Percentiles rank a stretch among this genome's conserved stretches.
phyloP scores from a whole-genome alignment of 495 filamentous ascomycete species.

The Glutinoglossum americanum region DNA sequence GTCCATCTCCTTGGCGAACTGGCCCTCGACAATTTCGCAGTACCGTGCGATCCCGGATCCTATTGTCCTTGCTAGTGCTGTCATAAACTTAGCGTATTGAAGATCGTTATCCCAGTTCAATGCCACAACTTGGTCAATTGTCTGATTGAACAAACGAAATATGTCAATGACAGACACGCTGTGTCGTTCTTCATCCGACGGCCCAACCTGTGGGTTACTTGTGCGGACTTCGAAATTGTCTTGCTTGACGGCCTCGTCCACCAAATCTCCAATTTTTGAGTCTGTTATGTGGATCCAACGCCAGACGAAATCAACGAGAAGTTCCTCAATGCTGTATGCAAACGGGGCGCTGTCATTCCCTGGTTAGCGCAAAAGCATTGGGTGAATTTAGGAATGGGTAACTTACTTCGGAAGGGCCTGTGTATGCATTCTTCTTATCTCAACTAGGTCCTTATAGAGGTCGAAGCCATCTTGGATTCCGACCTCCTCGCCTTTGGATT shows the following conservation, averaged over 20 bases:
- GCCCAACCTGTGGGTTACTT: constrained; percentile 32
- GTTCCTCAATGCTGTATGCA: constrained; percentile 63
- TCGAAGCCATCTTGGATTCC: constrained; percentile 81
- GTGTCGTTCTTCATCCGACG: constrained; percentile 68
- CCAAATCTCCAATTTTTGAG: constrained; percentile 56
- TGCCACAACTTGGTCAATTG: constrained; percentile 61
- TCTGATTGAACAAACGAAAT: constrained; percentile 81
- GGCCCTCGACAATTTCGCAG: constrained; percentile 75
- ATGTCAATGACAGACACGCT: constrained; percentile 87
- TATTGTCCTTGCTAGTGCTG: constrained; percentile 71
- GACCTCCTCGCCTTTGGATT: constrained; percentile 49
- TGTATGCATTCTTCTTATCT: constrained; percentile 57
- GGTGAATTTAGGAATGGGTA: neutral
- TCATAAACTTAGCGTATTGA: constrained; percentile 94
- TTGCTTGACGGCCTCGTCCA: constrained; percentile 74
- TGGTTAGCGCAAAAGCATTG: constrained; percentile 1
- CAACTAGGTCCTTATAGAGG: constrained; percentile 69
- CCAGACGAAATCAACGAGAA: constrained; percentile 85
- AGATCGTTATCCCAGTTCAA: constrained; percentile 86
- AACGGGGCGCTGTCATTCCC: constrained; percentile 29
- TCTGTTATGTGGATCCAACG: constrained; percentile 76
- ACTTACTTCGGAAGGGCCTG: constrained; percentile 42
- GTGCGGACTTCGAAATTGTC: constrained; percentile 57
- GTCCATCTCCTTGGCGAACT: constrained; percentile 85
- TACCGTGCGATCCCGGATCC: constrained; percentile 67